Base-by-base conservation (phyloP, 257 asterid species). In the Agastache rugosa region DNA sequence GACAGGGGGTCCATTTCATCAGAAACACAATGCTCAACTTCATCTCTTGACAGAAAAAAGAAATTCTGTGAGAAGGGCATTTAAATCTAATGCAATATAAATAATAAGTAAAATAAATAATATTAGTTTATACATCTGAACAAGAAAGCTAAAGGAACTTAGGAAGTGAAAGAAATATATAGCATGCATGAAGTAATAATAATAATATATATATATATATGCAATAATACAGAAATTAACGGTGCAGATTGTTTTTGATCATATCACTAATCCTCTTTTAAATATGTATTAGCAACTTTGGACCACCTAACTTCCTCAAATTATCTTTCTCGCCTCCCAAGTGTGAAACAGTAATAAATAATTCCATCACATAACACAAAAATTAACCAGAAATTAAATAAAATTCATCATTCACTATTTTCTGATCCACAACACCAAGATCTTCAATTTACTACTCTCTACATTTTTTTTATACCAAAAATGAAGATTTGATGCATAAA, bases 1-100 rank as follows among this genome's bases (percentile, higher is more conserved):
- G n/a, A 58, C 63, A 25, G 27, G 37, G 63, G 39, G 63, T 58
- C 63, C 63, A 25, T 58, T 25, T 20, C 34, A 56, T 25, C 63
- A 22, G 61, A 55, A 55, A 22, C 61, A 22, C 61, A 22, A 20
- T 9, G 15, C 34, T 55, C 16, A 22, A n/a, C 61, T 10, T 55
- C 61, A 56, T 56, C 63, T 23, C 63, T 56, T 25, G 19, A 25
- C 63, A 58, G 63, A 16, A 58, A 5, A 48, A 14, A 48, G 12
- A 51, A 51, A 17, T 8, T 17, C 9, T 55, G n/a, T 55, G 16
- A 55, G 17, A 11, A 20, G 9, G 16, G 15, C 15, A 54, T 17
- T 11, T 7, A 4, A 50, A 5, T 50, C 0, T 48, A 0, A 6
- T 16, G 56, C 56, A 50, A 6, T 16, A 16, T 3, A 1, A 16